Evolutionary conservation across 306 rosid genomes (phyloP), one percentile per base, ranked within the genome.

Genomic region (Malus sylvestris): DNA sequence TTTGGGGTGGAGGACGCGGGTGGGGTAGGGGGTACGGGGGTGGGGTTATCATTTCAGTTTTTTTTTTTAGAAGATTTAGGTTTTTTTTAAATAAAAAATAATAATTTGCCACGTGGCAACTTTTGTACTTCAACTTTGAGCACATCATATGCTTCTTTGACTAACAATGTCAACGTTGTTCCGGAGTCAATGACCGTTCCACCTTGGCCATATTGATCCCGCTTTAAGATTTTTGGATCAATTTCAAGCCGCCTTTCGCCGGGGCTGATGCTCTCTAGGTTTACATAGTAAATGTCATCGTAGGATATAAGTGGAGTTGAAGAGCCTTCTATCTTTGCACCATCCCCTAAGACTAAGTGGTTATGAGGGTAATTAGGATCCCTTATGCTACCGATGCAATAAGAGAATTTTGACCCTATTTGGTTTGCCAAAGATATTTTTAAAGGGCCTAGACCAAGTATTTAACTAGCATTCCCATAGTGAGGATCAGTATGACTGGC

Each of bases 321-420:
- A 66, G 63, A 8, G 8, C 91, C 91, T 87, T 81, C 81, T 61
- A 79, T 80, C 51, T 67, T 74, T 10, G 84, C 84, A 25, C 80
- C 86, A 55, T 81, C 85, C 9, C 90, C 91, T 57, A 83, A 74
- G 51, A 87, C 67, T 67, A 87, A 33, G n/a, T 87, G 89, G 72
- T 83, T 81, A 29, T 81, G 68, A 65, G 49, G 76, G 44, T 81
- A 83, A 13, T 60, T 13, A 68, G 40, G 75, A 61, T 85, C 86
- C 58, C 64, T 67, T 18, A 87, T 25, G 75, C 71, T 81, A 4
- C 87, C 88, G 52, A 85, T 52, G 84, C 88, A 87, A 70, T 83
- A 87, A 45, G 87, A 85, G 59, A 85, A 85, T 35, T 42, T 82
- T 2, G 40, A 49, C 8, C 85, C 87, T 10, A 79, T n/a, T 53